Percentiles rank a stretch among this genome's conserved stretches.
Evolutionary conservation across 2,329 filamentous ascomycete genomes (phyloP).

Genomic region (Tolypocladium nubicola): DNA sequence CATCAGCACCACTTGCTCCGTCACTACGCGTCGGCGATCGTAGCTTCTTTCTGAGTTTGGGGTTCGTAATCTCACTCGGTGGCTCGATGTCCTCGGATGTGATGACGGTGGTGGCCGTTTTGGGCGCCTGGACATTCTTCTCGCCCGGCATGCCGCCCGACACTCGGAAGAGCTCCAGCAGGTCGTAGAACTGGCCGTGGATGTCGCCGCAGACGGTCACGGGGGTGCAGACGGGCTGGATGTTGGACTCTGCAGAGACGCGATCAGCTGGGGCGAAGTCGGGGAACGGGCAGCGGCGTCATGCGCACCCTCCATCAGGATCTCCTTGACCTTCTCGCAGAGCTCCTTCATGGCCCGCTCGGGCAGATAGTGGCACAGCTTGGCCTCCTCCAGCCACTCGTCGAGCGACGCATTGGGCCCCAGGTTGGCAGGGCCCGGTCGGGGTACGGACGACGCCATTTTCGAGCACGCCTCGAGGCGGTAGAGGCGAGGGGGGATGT

Average conservation of each 20-base stretch:
- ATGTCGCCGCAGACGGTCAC: conserved; percentile 98
- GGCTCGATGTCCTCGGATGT: conserved; percentile 89
- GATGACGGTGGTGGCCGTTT: conserved; percentile 63
- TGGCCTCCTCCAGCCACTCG: conserved; percentile 94
- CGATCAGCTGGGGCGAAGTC: not conserved
- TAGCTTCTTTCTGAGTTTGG: conserved; percentile 79
- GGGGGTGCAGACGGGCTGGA: conserved; percentile 92
- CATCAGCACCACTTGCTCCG: conserved; percentile 41
- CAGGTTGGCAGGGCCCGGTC: conserved; percentile 82
- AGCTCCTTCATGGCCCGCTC: conserved; percentile 97
- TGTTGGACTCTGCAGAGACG: conserved; percentile 70
- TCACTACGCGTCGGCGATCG: conserved; percentile 30
- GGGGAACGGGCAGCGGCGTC: not conserved
- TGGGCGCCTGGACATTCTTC: conserved; percentile 55
- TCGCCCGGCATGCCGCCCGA: conserved; percentile 94
- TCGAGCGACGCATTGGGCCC: conserved; percentile 77
- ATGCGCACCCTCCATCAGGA: conserved; percentile 84
- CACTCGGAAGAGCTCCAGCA: conserved; percentile 92
- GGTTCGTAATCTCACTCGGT: conserved; percentile 77
- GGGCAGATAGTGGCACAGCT: conserved; percentile 93
- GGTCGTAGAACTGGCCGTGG: conserved; percentile 96
- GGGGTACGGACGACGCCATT: conserved; percentile 52
- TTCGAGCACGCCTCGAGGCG: conserved; percentile 14
- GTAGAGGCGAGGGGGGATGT: conserved; percentile 9
- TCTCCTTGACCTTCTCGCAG: conserved; percentile 98